Conservation (phyloP, 1,284 basidiomycete species). For the Leccinum fallax region DNA sequence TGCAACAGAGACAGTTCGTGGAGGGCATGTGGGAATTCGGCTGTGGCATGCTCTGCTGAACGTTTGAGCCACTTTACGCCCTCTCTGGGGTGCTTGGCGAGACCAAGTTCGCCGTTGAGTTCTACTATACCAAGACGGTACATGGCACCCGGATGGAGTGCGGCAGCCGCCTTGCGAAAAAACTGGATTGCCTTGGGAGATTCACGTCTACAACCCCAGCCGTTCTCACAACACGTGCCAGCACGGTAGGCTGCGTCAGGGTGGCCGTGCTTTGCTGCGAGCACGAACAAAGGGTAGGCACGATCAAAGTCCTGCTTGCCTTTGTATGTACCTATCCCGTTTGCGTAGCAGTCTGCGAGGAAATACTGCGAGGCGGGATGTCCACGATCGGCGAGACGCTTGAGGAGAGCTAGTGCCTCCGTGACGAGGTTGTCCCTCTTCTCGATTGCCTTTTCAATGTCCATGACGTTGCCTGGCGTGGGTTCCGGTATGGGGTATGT, state of each 20-base stretch:
- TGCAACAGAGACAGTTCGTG: conserved; percentile 96
- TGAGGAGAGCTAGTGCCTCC: conserved; percentile 86
- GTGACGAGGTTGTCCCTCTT: conserved; percentile 86
- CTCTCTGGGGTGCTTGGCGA: conserved; percentile 88
- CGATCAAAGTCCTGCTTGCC: conserved; percentile 95
- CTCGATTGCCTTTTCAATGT: conserved; percentile 77
- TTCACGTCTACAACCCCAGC: conserved; percentile 96
- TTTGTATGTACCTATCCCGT: conserved; percentile 91
- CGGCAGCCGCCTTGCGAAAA: conserved; percentile 91
- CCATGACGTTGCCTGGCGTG: conserved; percentile 70
- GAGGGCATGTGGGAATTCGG: conserved; percentile 94
- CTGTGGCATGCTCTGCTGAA: conserved; percentile 91
- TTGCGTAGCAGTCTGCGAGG: conserved; percentile 96
- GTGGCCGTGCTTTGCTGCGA: conserved; percentile 98
- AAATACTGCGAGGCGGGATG: conserved; percentile 97
- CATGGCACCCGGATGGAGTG: conserved; percentile 93
- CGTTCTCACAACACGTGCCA: conserved; percentile 98
- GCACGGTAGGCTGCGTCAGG: conserved; percentile 95
- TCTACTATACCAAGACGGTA: conserved; percentile 96
- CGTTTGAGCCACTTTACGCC: conserved; percentile 99
- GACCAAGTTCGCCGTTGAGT: conserved; percentile 92
- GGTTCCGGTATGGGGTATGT: conserved; percentile 74
- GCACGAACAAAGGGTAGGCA: conserved; percentile 94
- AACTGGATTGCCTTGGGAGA: conserved; percentile 91
- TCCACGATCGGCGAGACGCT: conserved; percentile 90